Percentiles rank a stretch among this genome's conserved stretches.
These are phyloP conservation scores for Penicillium antarcticum DNA, from an alignment of 495 filamentous ascomycete genomes.

Conservation along the genomic window DNA sequence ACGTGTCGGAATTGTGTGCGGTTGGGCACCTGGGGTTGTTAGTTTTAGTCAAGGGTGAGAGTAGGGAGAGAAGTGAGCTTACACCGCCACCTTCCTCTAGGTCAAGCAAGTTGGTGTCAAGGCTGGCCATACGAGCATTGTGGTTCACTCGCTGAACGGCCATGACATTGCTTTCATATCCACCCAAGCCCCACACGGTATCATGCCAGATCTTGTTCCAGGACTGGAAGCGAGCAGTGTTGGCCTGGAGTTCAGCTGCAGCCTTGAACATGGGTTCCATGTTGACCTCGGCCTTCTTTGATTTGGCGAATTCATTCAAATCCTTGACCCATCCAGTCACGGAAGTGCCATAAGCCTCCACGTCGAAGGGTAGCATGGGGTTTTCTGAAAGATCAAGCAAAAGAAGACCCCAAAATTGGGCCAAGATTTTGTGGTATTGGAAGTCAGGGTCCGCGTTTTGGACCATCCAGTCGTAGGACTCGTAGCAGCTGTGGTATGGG, in stretches of 20 bases:
- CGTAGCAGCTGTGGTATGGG: conserved; percentile 83
- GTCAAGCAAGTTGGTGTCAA: conserved; percentile 83
- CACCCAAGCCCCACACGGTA: conserved; percentile 59
- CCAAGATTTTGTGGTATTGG: conserved; percentile 73
- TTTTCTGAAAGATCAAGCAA: conserved; percentile 80
- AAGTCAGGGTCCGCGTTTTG: conserved; percentile 77
- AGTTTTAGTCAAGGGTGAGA: conserved; percentile 1
- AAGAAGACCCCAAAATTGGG: conserved; percentile 77
- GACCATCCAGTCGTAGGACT: conserved; percentile 85
- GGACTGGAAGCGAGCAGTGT: conserved; percentile 62
- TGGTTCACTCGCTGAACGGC: conserved; percentile 62
- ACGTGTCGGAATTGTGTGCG: conserved; percentile 95
- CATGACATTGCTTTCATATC: conserved; percentile 65
- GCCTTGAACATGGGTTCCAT: conserved; percentile 60
- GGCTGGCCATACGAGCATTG: conserved; percentile 69
- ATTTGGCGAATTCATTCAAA: conserved; percentile 62
- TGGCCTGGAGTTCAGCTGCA: conserved; percentile 51
- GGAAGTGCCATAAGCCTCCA: conserved; percentile 67
- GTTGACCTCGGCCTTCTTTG: conserved; percentile 50
- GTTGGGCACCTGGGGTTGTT: conserved; percentile 66
- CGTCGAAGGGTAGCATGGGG: conserved; percentile 78
- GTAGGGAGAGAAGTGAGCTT: conserved; percentile 21
- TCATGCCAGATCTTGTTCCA: conserved; percentile 75
- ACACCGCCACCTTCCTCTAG: conserved; percentile 66
- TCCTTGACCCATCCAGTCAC: conserved; percentile 60